Evolutionary conservation across 805 yeast genomes (phyloP).

Genomic region (Metschnikowia sp.): DNA sequence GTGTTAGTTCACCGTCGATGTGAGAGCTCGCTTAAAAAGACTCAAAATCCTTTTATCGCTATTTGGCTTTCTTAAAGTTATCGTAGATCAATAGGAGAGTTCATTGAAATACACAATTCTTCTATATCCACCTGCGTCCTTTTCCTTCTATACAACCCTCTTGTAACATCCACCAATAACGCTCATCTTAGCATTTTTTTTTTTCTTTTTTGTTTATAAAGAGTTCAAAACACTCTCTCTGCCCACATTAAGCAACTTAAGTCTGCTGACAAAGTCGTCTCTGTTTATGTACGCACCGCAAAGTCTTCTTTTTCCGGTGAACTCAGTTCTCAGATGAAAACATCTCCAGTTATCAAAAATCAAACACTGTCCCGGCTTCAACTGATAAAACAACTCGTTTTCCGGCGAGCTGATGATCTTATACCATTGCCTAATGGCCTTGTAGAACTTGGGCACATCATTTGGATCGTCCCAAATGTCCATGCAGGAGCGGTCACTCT

Average conservation of each 20-base stretch:
- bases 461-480: conserved; percentile 44
- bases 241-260: conserved; percentile 46
- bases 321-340: conserved; percentile 63
- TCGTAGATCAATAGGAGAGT: no score
- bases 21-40: no score
- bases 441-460: conserved; percentile 52
- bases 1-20: no score
- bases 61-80: no score
- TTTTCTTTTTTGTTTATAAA: conserved; percentile 2
- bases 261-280: conserved; percentile 55
- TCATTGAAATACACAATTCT: no score
- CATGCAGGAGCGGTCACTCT: conserved; percentile 65
- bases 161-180: no score
- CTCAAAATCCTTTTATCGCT: no score
- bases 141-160: no score
- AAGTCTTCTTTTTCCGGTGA: conserved; percentile 64
- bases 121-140: no score
- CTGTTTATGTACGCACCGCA: conserved; percentile 71
- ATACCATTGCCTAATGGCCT: conserved; percentile 57
- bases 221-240: conserved; percentile 43
- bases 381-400: conserved; percentile 51
- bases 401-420: conserved; percentile 46
- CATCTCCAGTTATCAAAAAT: conserved; percentile 75
- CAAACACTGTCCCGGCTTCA: conserved; percentile 62
- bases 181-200: not conserved